These are phyloP conservation scores for Maudiozyma turicensis DNA, from an alignment of 805 yeast genomes.

Conservation along the genomic window DNA sequence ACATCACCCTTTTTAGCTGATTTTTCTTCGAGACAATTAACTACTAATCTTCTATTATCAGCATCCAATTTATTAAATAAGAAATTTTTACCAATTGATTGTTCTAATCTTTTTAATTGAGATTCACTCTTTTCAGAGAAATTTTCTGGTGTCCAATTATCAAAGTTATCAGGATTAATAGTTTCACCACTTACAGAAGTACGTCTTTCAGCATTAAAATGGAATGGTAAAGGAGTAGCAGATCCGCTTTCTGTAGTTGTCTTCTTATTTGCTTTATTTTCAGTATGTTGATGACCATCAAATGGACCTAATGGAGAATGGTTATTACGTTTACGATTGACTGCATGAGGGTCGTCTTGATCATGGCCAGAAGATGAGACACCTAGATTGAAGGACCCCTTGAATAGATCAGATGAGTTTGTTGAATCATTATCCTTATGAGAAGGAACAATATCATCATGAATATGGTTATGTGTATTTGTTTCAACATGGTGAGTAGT, in stretches of 20 bases:
- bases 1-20: conserved; percentile 46
- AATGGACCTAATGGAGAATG: conserved; percentile 1
- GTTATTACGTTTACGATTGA: conserved; percentile 2
- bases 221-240: conserved; percentile 15
- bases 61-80: conserved; percentile 75
- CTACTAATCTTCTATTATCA: conserved; percentile 64
- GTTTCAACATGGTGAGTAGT: conserved; percentile 12
- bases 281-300: not conserved
- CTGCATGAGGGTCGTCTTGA: not conserved
- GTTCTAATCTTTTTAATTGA: conserved; percentile 59
- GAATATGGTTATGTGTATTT: not conserved
- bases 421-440: not conserved
- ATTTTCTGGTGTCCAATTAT: conserved; percentile 62
- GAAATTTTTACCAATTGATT: conserved; percentile 70
- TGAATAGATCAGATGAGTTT: not conserved
- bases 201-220: conserved; percentile 73
- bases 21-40: conserved; percentile 76
- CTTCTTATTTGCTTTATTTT: not conserved
- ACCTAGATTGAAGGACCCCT: conserved; percentile 2
- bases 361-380: not conserved
- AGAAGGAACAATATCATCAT: not conserved
- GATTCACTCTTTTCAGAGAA: conserved; percentile 46
- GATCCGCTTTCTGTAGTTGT: not conserved
- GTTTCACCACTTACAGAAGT: conserved; percentile 89
- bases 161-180: conserved; percentile 63